Conservation (phyloP, 78 protist species). For the Guillardia theta region DNA sequence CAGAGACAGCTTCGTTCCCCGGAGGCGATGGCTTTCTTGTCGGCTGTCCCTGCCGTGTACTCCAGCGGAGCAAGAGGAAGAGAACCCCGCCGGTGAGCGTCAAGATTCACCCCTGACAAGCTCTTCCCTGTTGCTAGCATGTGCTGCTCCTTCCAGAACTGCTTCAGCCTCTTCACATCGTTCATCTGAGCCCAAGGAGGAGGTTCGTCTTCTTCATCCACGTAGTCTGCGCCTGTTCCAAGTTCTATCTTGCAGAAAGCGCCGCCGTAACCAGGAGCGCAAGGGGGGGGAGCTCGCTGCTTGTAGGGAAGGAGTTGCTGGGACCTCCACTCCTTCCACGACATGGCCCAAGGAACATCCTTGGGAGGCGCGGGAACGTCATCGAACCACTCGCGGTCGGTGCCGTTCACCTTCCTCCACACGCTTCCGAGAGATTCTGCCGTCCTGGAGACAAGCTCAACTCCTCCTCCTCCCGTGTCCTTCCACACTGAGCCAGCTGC, state of each 20-base stretch:
- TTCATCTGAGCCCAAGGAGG: slow-evolving; percentile 22
- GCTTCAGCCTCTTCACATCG: neutral
- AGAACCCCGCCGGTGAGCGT: neutral
- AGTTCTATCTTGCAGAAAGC: slow-evolving; percentile 16
- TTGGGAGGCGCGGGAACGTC: neutral
- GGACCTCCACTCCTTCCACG: neutral
- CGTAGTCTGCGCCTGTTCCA: slow-evolving; percentile 20
- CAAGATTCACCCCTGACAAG: neutral
- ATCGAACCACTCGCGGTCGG: slow-evolving; percentile 6
- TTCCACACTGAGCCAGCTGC: slow-evolving; percentile 24
- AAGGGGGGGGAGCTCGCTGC: neutral
- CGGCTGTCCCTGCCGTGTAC: slow-evolving; percentile 38
- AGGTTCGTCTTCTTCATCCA: slow-evolving; percentile 8
- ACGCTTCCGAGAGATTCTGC: slow-evolving; percentile 12
- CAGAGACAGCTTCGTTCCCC: neutral
- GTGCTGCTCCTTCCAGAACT: neutral
- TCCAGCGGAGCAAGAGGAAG: neutral
- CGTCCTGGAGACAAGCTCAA: neutral
- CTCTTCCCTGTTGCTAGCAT: neutral
- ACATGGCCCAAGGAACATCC: neutral
- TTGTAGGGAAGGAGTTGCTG: neutral
- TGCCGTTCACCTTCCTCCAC: slow-evolving; percentile 24
- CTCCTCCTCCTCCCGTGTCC: neutral
- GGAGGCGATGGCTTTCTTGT: neutral
- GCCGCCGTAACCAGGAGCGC: slow-evolving; percentile 9